Evolutionary conservation across 2,329 filamentous ascomycete genomes (phyloP).

Genomic region (Thelonectria blattea): DNA sequence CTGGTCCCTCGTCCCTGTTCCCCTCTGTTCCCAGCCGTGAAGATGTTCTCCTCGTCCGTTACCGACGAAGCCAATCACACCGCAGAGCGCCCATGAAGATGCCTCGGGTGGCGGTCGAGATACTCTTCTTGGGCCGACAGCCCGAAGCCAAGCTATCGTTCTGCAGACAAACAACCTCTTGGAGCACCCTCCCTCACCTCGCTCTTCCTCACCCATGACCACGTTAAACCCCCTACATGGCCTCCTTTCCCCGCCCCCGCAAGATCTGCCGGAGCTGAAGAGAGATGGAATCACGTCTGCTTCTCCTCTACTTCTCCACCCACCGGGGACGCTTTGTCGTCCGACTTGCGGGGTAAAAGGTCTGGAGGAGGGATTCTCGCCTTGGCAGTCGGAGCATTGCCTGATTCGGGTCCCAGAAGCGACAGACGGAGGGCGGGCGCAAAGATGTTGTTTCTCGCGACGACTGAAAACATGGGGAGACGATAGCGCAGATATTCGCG

Average conservation of each 20-base stretch:
- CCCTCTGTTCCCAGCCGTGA: conserved; percentile 7
- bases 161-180: neutral
- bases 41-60: neutral
- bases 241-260: conserved; percentile 25
- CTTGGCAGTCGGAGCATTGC: conserved; percentile 35
- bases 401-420: conserved; percentile 32
- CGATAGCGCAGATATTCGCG: neutral
- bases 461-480: neutral
- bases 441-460: neutral
- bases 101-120: conserved; percentile 36
- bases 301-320: conserved; percentile 18
- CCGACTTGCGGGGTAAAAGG: conserved; percentile 36
- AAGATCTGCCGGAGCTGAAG: conserved; percentile 32
- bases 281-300: neutral
- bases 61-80: conserved; percentile 30
- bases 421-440: conserved; percentile 24
- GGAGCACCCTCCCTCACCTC: neutral
- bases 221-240: neutral
- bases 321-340: conserved; percentile 19
- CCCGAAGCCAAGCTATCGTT: neutral
- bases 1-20: no score
- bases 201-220: neutral
- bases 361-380: neutral
- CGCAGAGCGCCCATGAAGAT: conserved; percentile 15
- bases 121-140: conserved; percentile 1